Evolutionary conservation across 345 rosid genomes (phyloP), one percentile per base, ranked within the genome.

Genomic region (Cardamine chenopodiifolia): DNA sequence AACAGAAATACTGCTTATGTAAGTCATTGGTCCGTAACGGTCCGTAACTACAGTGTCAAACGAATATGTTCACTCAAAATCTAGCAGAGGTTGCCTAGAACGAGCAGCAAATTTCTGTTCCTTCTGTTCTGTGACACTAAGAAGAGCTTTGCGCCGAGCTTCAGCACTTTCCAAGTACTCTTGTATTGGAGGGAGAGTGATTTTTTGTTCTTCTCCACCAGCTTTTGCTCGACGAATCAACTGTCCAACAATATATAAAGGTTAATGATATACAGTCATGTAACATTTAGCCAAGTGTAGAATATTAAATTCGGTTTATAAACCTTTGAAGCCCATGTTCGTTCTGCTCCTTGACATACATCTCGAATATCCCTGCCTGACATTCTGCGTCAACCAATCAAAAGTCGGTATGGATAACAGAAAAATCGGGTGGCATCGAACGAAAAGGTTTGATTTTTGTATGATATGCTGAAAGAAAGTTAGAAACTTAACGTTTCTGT

Each of bases 251-350:
- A 32, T 47, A 60, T 55, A 55, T 0, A 4, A 65, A 45, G 11
- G 50, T 20, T 32, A 44, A 39, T 10, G 29, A 12, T 17, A 1
- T 35, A 8, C 50, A 67, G 37, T 3, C 8, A 7, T 26, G 4
- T 25, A 22, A 8, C 14, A 44, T 44, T 12, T 62, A 49, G 22
- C 7, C 4, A 28, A 22, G 7, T 60, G 12, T 12, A 8, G 29
- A 50, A 68, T 15, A 31, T 1, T 6, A 55, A 20, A 9, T 2
- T 50, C 3, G n/a, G 28, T 22, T 42, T 4, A 48, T 31, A 1
- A 3, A 86, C 99, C 96, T 90, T 92, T 19, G 98, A 92, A 53
- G 98, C 99, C 98, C 99, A 89, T 23, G 84, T 74, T 15, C 99
- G 82, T 84, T 95, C 99, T 34, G 98, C 97, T 79, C 88, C 96